Evolutionary conservation across 2,329 filamentous ascomycete species (phyloP), one percentile per base, ranked within the genome.

Genomic region (Arthrobotrys pseudoclavata): DNA sequence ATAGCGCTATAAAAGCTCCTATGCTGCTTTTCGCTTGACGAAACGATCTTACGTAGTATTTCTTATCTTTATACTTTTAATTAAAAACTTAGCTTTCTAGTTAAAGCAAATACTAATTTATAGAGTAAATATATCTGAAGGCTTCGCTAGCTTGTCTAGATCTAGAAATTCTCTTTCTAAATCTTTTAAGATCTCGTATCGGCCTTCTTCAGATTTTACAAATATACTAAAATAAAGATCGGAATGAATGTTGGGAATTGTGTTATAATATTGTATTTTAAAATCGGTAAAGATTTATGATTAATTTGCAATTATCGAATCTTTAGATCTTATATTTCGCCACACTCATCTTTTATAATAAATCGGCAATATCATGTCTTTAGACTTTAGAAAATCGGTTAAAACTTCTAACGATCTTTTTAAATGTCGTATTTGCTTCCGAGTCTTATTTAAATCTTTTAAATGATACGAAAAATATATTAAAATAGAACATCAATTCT

Each of bases 381-480:
- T 50, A 26, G n/a, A 50, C 12, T 50, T 50, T n/a, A 24, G n/a
- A 26, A 50, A 50, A 50, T 18, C n/a, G 9, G 3, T 13, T 6
- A 50, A 9, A 50, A 50, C 24, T 12, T 6, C n/a, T 50, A 50
- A 24, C 6, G 12, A 13, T 13, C n/a, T 50, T 6, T 50, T 24
- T 50, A 50, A 50, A 50, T 50, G 12, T 26, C n/a, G 24, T 50
- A 50, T 50, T 12, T 50, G 24, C 18, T 20, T 9, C 18, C n/a
- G 18, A 47, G 18, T 9, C 1, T 26, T 26, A 3, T 50, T 50
- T 50, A 24, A 13, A 50, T 24, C 3, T 50, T 12, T 50, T 7
- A 50, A 50, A 50, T 50, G 24, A 50, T 50, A 50, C n/a, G 24
- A 50, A 26, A 50, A 5, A 4, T 50, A 50, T 50, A 24, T 50